phyloP scores from a whole-genome alignment of 331 rosid species.

The Quercus phellos region DNA sequence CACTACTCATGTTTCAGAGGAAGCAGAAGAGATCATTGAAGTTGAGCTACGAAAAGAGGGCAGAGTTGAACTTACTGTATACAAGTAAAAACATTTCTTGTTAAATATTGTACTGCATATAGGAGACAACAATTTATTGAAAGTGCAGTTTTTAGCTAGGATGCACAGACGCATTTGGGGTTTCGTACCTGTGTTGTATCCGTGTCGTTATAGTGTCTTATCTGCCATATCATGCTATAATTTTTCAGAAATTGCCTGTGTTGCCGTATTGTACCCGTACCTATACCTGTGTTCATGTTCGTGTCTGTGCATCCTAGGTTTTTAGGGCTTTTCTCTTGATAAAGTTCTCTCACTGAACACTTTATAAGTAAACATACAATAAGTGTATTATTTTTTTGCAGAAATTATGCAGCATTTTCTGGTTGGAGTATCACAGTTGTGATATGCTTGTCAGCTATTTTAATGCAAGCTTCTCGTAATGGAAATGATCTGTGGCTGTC shows the following conservation, averaged over 20 bases:
- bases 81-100: conserved; percentile 38
- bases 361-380: neutral
- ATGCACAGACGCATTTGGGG: too few species aligned
- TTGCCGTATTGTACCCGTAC: too few species aligned
- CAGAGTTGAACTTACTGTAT: conserved; percentile 72
- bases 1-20: conserved; percentile 27
- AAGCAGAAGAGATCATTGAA: conserved; percentile 50
- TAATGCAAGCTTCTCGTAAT: conserved; percentile 96
- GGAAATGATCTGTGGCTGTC: conserved; percentile 98
- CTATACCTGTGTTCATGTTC: too few species aligned
- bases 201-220: too few species aligned
- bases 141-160: neutral
- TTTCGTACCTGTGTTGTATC: too few species aligned
- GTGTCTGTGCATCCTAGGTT: too few species aligned
- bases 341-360: neutral
- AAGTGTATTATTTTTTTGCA: conserved; percentile 30
- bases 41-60: conserved; percentile 85
- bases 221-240: too few species aligned
- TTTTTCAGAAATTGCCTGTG: too few species aligned
- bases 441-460: conserved; percentile 71
- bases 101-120: neutral
- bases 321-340: neutral
- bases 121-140: neutral
- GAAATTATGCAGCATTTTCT: conserved; percentile 75
- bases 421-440: conserved; percentile 64